Evolutionary conservation across 164 flowering plant genomes (phyloP).

Genomic region (Sextonia rubra): DNA sequence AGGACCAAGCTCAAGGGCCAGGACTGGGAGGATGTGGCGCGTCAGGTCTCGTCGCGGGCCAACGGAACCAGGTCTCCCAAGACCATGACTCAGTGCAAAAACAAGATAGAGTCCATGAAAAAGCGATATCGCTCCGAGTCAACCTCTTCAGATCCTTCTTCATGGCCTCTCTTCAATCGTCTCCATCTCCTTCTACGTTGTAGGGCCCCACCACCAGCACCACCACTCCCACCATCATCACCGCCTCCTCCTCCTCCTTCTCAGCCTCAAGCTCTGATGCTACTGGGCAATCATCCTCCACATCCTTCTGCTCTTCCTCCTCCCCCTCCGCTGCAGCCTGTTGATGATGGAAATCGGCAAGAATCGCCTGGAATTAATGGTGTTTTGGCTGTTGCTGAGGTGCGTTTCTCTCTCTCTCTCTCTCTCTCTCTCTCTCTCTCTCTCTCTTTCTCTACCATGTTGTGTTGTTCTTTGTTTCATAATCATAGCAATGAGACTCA

Average conservation of each 20-base stretch:
- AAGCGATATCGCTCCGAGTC: constrained; percentile 84
- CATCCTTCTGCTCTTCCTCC: not conserved
- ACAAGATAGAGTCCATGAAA: constrained; percentile 98
- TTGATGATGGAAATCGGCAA: not conserved
- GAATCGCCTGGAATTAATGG: constrained; percentile 1
- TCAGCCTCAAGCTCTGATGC: constrained; percentile 20
- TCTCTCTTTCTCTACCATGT: not conserved
- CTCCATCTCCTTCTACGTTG: constrained; percentile 75
- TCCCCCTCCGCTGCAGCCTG: not conserved
- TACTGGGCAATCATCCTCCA: constrained; percentile 12
- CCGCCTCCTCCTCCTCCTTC: constrained; percentile 19
- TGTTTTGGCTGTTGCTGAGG: not conserved
- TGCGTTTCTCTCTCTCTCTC: not conserved
- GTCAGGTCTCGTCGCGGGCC: constrained; percentile 54
- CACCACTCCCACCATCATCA: constrained; percentile 8
- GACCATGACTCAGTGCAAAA: constrained; percentile 95
- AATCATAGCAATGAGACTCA: not conserved
- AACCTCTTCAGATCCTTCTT: constrained; percentile 46
- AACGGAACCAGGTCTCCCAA: constrained; percentile 57
- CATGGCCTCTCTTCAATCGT: constrained; percentile 78
- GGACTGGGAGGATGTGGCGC: constrained; percentile 95
- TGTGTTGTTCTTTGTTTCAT: too few relatives aligned
- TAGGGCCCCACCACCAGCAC: constrained; percentile 13
- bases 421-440: not conserved
- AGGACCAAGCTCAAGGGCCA: constrained; percentile 96